Base-by-base conservation (phyloP, 2,329 filamentous ascomycete species). In the Ophiocordyceps camponoti-rufipedis region DNA sequence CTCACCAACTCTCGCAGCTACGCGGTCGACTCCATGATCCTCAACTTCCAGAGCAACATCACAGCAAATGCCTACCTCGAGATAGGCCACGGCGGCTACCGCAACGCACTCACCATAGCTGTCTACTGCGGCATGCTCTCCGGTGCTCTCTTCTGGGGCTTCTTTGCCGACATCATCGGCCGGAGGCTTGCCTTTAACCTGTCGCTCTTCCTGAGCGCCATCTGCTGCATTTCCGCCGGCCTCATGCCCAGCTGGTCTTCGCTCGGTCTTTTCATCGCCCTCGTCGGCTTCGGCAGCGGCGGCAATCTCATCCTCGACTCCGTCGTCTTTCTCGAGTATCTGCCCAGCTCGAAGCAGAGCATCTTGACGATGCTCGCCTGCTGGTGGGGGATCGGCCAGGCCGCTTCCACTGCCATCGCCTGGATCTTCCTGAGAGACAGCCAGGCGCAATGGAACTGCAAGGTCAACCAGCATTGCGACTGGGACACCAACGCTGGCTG, bases 181-280 rank as follows among this genome's bases (percentile, higher is more conserved):
- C 69, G 80, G 41, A 72, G 74, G 49, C 75, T 74, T 51, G 80
- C 80, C 5, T 85, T 85, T 63, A 84, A 84, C 53, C 61, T 74
- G 19, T 77, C 75, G 2, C 64, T 84, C 11, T 69, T 83, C 52
- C 65, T 82, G 47, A 78, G 72, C 53, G 72, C 74, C 4, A 56
- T 75, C n/a, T 54, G 53, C 51, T 66, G 64, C 29, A 74, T 83
- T 45, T 62, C 82, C 1, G 80, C 79, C 1, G 82, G 80, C 4
- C 75, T 73, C 1, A 70, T 75, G 48, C 80, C 81, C 2, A 81
- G 69, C 50, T 87, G 79, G 78, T 62, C 71, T 2, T 70, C 73
- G 0, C 65, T 85, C 12, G 78, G 74, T 0, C 58, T 80, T 19
- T 82, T 84, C 54, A 69, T 80, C 29, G 71, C 70, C 12, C 57